Percentiles rank a stretch among this genome's conserved stretches.
These are phyloP conservation scores for Aspergillus pseudoglaucus DNA, from an alignment of 2,329 filamentous ascomycete species.

Conservation along the genomic window DNA sequence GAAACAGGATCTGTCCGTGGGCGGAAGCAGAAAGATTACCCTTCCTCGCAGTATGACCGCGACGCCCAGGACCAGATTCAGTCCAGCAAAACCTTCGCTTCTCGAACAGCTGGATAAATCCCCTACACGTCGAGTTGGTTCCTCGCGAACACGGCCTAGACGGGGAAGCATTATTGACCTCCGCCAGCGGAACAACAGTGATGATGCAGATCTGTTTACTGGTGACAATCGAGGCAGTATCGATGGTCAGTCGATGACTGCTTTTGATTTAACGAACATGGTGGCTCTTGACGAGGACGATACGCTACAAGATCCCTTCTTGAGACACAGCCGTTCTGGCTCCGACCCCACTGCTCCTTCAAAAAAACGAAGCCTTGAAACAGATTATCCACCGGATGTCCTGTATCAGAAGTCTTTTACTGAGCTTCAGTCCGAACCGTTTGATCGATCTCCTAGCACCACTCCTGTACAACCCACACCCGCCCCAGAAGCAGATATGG, in stretches of 20 bases:
- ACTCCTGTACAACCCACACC: conserved; percentile 13
- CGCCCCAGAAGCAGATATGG: conserved; percentile 11
- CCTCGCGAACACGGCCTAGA: conserved; percentile 21
- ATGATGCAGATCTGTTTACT: conserved; percentile 19
- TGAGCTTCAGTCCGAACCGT: conserved; percentile 45
- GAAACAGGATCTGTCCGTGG: conserved; percentile 19
- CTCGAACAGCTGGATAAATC: conserved; percentile 33
- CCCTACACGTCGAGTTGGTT: conserved; percentile 27
- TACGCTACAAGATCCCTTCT: conserved; percentile 26
- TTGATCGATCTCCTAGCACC: conserved; percentile 38
- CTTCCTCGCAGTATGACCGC: conserved; percentile 28
- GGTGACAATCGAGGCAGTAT: conserved; percentile 17
- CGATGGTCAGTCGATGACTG: conserved; percentile 16
- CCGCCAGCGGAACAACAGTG: conserved; percentile 11
- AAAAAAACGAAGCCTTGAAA: conserved; percentile 28
- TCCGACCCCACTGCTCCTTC: conserved; percentile 20
- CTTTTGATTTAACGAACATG: conserved; percentile 28
- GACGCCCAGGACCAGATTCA: conserved; percentile 34
- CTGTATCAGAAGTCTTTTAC: conserved; percentile 43
- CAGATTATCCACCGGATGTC: conserved; percentile 43
- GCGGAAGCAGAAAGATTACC: conserved; percentile 23
- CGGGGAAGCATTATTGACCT: conserved; percentile 14
- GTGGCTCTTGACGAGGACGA: conserved; percentile 26
- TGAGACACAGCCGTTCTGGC: conserved; percentile 19
- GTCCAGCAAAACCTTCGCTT: conserved; percentile 34